Evolutionary conservation across 2,329 filamentous ascomycete species (phyloP), one percentile per base, ranked within the genome.

Genomic region (Aciculosporium take): DNA sequence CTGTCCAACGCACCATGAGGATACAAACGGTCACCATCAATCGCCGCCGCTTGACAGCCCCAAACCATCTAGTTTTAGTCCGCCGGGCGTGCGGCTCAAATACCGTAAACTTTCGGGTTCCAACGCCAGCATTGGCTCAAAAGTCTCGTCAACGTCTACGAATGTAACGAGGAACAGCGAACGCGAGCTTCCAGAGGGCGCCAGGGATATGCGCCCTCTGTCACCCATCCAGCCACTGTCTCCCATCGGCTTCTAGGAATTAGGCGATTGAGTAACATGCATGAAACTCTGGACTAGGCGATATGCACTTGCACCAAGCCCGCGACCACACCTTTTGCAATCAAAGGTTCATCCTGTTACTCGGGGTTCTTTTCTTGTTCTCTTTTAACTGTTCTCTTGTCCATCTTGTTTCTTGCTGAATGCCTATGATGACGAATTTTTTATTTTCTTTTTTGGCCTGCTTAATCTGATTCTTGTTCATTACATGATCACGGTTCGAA

Each of bases 11-110:
- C 53, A 49, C 44, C 49, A 42, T 27, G 45, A 49, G 7, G 45
- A 45, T 18, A 27, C 27, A 12, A 43, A 44, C 15, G 31, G 33
- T 9, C 46, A 36, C 37, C 54, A 51, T 37, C 46, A 51, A 10
- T 80, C 79, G 3, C 81, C 79, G 3, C 81, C 79, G 5, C 80
- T 79, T 8, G 79, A 76, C 47, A 81, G 76, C 53, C 78, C 71
- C 58, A 73, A 75, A 50, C 66, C 66, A 42, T 69, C 64, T 40
- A 63, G 49, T 37, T 48, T 52, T 30, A 50, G 49, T 31, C 48
- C 49, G 8, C 48, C 49, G 8, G 46, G 48, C 28, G 49, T 52
- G 21, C 71, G 65, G 50, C 70, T 69, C 56, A 68, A 69, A 52
- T 53, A 61, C 41, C 52, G 58, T 38, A 58, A 57, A 43, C 52